Percentiles rank a stretch among this genome's conserved stretches.
These are phyloP conservation scores for Arthrobotrys musiformis DNA, from an alignment of 2,329 filamentous ascomycete genomes.

Conservation along the genomic window DNA sequence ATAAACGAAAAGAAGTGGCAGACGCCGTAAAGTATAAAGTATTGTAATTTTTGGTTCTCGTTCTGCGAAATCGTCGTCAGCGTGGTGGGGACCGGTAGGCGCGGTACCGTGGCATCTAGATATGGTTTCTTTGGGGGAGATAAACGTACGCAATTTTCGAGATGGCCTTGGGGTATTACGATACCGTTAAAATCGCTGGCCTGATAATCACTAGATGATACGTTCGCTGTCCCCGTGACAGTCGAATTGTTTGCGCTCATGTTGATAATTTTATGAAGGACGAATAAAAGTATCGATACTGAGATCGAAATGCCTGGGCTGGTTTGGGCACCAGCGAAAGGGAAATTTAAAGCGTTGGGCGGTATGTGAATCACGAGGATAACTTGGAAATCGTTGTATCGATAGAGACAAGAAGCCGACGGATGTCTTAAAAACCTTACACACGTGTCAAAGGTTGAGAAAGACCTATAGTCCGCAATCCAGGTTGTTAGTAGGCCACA, in stretches of 20 bases:
- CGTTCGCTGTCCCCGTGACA: not conserved
- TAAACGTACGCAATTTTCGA: not conserved
- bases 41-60: slow-evolving; percentile 1
- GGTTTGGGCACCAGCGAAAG: not conserved
- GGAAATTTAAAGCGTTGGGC: not conserved
- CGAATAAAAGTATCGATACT: not conserved
- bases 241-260: not conserved
- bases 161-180: not conserved
- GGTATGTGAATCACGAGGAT: not conserved
- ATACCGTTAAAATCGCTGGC: not conserved
- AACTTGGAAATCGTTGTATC: not conserved
- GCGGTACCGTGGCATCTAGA: no score
- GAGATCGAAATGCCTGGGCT: not conserved
- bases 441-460: not conserved
- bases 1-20: slow-evolving; percentile 9
- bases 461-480: not conserved
- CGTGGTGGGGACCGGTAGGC: not conserved
- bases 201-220: not conserved
- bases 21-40: not conserved
- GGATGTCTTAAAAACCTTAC: no score
- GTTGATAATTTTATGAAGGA: not conserved
- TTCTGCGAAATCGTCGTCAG: not conserved
- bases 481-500: no score
- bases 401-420: not conserved
- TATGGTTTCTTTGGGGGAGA: no score